A percentile compares a stretch with the other conserved stretches of the same genome.
Evolutionary conservation across 345 rosid genomes (phyloP).

Genomic region (Crucihimalaya himalaica): DNA sequence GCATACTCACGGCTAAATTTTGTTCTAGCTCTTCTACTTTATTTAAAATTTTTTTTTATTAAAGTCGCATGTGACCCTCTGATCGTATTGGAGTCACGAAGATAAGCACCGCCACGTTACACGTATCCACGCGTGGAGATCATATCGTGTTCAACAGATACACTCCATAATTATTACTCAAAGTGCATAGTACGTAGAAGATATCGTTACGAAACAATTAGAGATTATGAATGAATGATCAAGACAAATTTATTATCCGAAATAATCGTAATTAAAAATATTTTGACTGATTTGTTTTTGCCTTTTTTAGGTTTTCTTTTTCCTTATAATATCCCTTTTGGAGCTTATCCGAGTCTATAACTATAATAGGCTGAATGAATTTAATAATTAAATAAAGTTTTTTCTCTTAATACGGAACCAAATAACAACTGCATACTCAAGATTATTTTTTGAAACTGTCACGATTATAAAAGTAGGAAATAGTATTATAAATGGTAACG

Average conservation of each 20-base stretch:
- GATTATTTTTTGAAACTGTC: not conserved
- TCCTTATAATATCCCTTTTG: not conserved
- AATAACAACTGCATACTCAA: too few relatives aligned
- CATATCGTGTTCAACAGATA: not conserved
- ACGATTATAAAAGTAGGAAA: not conserved
- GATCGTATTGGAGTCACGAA: not conserved
- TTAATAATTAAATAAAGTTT: not conserved
- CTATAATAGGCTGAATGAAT: not conserved
- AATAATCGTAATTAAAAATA: not conserved
- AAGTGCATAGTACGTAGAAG: not conserved
- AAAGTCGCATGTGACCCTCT: not conserved
- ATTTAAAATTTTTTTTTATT: not conserved
- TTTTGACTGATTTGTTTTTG: not conserved
- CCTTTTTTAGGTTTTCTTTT: not conserved
- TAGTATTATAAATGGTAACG: conserved; percentile 25
- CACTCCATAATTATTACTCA: not conserved
- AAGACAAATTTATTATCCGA: not conserved
- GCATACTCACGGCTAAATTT: too few relatives aligned
- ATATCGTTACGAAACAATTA: not conserved
- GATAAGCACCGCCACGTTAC: conserved; percentile 14
- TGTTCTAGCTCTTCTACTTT: not conserved
- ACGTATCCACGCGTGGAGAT: conserved; percentile 12
- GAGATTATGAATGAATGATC: too few relatives aligned
- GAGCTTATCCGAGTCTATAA: not conserved
- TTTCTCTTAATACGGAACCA: conserved; percentile 6